Conservation (phyloP, 495 filamentous ascomycete genomes). For the Echria macrotheca region DNA sequence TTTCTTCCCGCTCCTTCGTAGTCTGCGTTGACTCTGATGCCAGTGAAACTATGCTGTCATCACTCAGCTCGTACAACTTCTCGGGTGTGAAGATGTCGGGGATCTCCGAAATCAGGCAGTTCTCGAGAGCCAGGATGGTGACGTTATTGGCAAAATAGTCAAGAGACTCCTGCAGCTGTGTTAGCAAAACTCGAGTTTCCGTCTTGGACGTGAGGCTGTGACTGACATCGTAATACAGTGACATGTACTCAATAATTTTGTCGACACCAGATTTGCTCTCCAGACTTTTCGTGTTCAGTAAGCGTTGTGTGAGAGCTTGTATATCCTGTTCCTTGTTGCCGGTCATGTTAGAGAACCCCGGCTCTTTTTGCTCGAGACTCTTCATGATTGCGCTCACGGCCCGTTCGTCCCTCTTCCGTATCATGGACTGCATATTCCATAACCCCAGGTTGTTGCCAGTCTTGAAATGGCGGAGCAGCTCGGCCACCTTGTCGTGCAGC, state of each 20-base stretch:
- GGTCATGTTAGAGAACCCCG: no score
- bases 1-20: background rate
- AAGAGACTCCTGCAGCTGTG: no score
- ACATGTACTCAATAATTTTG: conserved; percentile 3
- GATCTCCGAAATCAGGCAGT: conserved; percentile 25
- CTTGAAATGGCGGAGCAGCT: conserved; percentile 34
- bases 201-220: no score
- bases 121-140: conserved; percentile 21
- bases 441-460: no score
- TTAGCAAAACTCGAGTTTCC: no score
- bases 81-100: conserved; percentile 17
- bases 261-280: conserved; percentile 3
- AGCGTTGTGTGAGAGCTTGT: no score
- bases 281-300: background rate
- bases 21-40: conserved; percentile 17
- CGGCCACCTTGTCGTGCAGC: conserved; percentile 33
- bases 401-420: no score
- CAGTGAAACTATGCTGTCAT: conserved; percentile 10
- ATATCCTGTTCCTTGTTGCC: no score
- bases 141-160: conserved; percentile 23
- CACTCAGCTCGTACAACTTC: conserved; percentile 14
- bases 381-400: no score
- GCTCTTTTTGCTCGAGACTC: background rate
- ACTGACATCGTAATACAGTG: conserved; percentile 8
- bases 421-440: conserved; percentile 10